Evolutionary conservation across 2,329 filamentous ascomycete genomes (phyloP), one percentile per base, ranked within the genome.

Genomic region (Fusarium concolor): DNA sequence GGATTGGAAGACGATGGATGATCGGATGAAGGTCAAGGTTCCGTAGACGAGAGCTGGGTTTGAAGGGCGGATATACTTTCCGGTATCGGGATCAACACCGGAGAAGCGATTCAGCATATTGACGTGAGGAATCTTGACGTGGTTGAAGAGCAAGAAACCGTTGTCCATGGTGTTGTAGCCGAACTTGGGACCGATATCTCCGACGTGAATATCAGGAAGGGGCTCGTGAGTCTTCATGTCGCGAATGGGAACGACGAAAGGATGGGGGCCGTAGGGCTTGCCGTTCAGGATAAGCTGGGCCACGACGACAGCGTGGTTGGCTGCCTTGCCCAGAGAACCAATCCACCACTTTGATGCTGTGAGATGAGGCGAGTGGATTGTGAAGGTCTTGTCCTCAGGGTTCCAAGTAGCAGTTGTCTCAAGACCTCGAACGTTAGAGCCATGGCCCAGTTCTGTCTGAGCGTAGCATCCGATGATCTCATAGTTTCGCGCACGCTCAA

Each of bases 341-440:
- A 93, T 93, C 92, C 92, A 94, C 91, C 91, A 95, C 76, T 95
- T 95, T 33, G 90, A 90, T 1, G 91, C 87, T 3, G 92, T 94
- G 56, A 94, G 82, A 64, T 88, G 84, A 11, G 92, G 92, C 1
- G 90, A 92, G 78, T 94, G 88, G 35, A 94, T 83, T 15, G 84
- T 89, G 73, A 94, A 94, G 5, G 89, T 92, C 83, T 92, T 90
- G 78, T 92, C 89, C 7, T 89, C 82, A 0, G 87, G 81, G 73
- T 92, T 90, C 90, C 90, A 94, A 1, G 88, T 92, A 2, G 90
- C 90, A 0, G 87, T 90, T 0, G 90, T 92, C 79, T 92, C 89
- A 14, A 92, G 82, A 14, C 90, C 90, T 61, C 90, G 83, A 2
- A 93, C 92, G 70, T 94, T 94, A 17, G 89, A 92, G 17, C 92